phyloP scores from a whole-genome alignment of 164 flowering plant genomes.

The Nymphaea colorata region DNA sequence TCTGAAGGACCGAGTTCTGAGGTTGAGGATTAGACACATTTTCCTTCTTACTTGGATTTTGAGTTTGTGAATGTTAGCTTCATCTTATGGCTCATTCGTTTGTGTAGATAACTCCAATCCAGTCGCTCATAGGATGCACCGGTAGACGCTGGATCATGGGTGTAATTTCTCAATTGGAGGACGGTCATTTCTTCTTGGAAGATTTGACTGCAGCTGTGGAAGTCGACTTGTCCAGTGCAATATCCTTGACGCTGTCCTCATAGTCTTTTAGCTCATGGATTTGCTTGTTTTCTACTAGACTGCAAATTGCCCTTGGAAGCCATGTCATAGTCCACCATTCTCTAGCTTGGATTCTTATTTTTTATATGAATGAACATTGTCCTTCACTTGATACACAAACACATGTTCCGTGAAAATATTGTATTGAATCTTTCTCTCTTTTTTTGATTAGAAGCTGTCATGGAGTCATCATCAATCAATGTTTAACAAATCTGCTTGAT shows the following conservation, averaged over 20 bases:
- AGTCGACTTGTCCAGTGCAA: constrained; percentile 77
- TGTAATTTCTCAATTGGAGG: constrained; percentile 91
- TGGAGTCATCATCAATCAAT: too few relatives aligned
- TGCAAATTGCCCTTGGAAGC: not conserved
- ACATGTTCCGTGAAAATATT: too few relatives aligned
- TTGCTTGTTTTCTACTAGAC: not conserved
- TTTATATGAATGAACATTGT: not conserved
- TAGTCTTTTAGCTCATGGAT: not conserved
- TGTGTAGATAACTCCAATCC: constrained; percentile 74
- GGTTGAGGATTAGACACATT: not conserved
- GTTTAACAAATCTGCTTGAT: too few relatives aligned
- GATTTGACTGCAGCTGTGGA: constrained; percentile 91
- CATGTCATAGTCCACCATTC: too few relatives aligned
- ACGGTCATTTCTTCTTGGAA: constrained; percentile 95
- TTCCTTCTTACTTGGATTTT: not conserved
- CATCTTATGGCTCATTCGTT: not conserved
- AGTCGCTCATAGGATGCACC: constrained; percentile 68
- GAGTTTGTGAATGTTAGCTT: not conserved
- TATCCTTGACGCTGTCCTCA: constrained; percentile 49
- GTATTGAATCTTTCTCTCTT: too few relatives aligned
- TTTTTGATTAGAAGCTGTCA: too few relatives aligned
- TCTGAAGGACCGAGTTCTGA: constrained; percentile 67
- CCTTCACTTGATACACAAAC: too few relatives aligned
- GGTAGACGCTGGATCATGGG: constrained; percentile 97
- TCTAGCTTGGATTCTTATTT: not conserved